Evolutionary conservation across 108 stramenopile species (phyloP).

Genomic region (Cyclotella baltica): DNA sequence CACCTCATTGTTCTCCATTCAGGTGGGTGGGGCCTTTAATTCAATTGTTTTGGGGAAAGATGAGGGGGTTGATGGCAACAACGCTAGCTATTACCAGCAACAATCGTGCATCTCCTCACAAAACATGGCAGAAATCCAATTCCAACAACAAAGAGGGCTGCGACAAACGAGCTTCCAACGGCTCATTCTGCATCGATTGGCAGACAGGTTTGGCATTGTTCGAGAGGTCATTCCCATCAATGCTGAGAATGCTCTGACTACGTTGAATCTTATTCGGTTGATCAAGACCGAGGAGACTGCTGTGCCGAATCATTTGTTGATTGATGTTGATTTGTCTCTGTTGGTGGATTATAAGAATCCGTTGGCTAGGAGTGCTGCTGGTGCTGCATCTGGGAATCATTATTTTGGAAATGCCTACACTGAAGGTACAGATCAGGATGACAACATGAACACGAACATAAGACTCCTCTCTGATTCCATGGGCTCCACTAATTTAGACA

Average conservation of each 20-base stretch:
- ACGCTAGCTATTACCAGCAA: too few species aligned
- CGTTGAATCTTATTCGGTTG: constrained; percentile 48
- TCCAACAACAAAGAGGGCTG: constrained; percentile 45
- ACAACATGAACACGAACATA: constrained; percentile 7
- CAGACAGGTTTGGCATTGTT: constrained; percentile 86
- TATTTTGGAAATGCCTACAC: neutral
- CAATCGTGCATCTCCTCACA: constrained; percentile 16
- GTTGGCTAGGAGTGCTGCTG: constrained; percentile 27
- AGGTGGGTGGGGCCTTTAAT: constrained; percentile 82
- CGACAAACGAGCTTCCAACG: constrained; percentile 88
- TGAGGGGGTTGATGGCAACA: constrained; percentile 10
- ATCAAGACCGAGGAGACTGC: constrained; percentile 53
- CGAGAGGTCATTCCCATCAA: constrained; percentile 58
- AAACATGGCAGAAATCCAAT: constrained; percentile 42
- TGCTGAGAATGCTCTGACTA: neutral
- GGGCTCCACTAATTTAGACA: constrained; percentile 18
- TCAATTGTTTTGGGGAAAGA: constrained; percentile 48
- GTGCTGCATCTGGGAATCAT: neutral
- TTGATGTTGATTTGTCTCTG: constrained; percentile 51
- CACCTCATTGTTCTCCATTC: constrained; percentile 50
- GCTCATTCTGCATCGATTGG: constrained; percentile 87
- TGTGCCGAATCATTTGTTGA: constrained; percentile 51
- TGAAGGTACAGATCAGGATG: neutral
- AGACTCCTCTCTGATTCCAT: constrained; percentile 28
- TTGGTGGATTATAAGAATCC: constrained; percentile 54